These are phyloP conservation scores for Artemisia princeps DNA, from an alignment of 140 eudicot species.

Conservation along the genomic window DNA sequence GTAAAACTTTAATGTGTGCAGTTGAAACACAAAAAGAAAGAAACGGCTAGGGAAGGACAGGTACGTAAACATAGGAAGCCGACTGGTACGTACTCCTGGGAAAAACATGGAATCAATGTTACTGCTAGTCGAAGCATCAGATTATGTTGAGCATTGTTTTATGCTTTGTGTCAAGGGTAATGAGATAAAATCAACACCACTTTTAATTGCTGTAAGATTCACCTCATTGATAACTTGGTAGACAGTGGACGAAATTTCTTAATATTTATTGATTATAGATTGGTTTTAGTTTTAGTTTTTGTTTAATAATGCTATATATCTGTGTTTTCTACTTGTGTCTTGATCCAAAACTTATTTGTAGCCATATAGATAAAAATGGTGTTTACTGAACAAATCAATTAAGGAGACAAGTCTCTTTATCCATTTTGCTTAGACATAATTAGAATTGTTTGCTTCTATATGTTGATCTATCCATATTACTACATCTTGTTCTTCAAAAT, in stretches of 20 bases:
- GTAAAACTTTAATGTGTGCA: slow-evolving; percentile 20
- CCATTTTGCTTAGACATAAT: too few species aligned
- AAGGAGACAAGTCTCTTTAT: too few species aligned
- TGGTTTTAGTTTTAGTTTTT: not conserved
- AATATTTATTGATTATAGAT: not conserved
- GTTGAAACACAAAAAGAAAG: slow-evolving; percentile 56
- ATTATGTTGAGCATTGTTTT: slow-evolving; percentile 34
- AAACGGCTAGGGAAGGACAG: slow-evolving; percentile 60
- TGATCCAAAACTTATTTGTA: too few species aligned
- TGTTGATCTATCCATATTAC: too few species aligned
- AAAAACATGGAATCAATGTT: slow-evolving; percentile 63
- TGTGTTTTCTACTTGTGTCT: too few species aligned
- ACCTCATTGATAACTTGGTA: slow-evolving; percentile 2
- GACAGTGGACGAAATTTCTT: slow-evolving; percentile 6
- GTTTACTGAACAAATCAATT: too few species aligned
- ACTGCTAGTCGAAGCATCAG: slow-evolving; percentile 56
- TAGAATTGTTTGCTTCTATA: too few species aligned
- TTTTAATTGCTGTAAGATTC: slow-evolving; percentile 14
- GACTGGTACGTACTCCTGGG: slow-evolving; percentile 63
- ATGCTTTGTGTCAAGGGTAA: slow-evolving; percentile 2
- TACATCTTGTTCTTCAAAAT: too few species aligned
- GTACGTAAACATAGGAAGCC: slow-evolving; percentile 46
- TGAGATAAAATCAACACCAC: slow-evolving; percentile 16
- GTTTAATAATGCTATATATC: too few species aligned
- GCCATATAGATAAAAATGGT: too few species aligned